A percentile compares a stretch with the other conserved stretches of the same genome.
Evolutionary conservation across 495 filamentous ascomycete genomes (phyloP).

Genomic region (Lophium mytilinum): DNA sequence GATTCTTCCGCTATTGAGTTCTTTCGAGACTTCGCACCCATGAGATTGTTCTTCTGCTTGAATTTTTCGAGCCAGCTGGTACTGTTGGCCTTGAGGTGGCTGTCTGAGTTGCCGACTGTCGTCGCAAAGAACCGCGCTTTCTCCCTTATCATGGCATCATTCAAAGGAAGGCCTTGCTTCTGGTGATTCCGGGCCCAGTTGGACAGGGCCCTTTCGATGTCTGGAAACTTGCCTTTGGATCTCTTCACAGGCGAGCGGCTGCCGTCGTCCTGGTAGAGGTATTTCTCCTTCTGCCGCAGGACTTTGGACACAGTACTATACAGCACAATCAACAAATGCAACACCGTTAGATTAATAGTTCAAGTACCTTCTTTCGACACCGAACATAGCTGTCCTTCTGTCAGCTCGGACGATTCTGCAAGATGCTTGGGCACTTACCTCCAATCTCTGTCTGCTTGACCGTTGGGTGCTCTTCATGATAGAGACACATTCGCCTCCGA

Average conservation of each 20-base stretch:
- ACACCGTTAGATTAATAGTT: constrained; percentile 1
- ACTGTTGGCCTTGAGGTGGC: constrained; percentile 65
- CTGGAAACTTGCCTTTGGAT: constrained; percentile 82
- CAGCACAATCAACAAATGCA: constrained; percentile 15
- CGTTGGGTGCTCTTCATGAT: constrained; percentile 85
- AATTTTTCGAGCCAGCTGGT: constrained; percentile 90
- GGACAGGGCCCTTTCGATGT: constrained; percentile 89
- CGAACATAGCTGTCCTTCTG: constrained; percentile 66
- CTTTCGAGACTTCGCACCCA: constrained; percentile 56
- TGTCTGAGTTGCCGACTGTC: constrained; percentile 65
- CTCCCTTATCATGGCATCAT: constrained; percentile 77
- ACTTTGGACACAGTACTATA: constrained; percentile 95
- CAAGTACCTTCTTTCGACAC: constrained; percentile 91
- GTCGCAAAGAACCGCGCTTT: constrained; percentile 82
- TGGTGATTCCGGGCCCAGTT: constrained; percentile 82
- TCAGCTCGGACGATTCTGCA: constrained; percentile 12
- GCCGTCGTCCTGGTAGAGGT: constrained; percentile 81
- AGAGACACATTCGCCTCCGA: constrained; percentile 87
- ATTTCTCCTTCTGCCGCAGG: constrained; percentile 91
- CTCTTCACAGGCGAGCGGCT: constrained; percentile 82
- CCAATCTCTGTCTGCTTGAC: constrained; percentile 99
- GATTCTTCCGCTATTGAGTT: constrained; percentile 47
- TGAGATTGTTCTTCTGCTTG: constrained; percentile 82
- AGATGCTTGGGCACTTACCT: constrained; percentile 44
- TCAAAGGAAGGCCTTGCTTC: constrained; percentile 64